Evolutionary conservation across 2,329 filamentous ascomycete species (phyloP).

Genomic region (Epichloe glyceriae): DNA sequence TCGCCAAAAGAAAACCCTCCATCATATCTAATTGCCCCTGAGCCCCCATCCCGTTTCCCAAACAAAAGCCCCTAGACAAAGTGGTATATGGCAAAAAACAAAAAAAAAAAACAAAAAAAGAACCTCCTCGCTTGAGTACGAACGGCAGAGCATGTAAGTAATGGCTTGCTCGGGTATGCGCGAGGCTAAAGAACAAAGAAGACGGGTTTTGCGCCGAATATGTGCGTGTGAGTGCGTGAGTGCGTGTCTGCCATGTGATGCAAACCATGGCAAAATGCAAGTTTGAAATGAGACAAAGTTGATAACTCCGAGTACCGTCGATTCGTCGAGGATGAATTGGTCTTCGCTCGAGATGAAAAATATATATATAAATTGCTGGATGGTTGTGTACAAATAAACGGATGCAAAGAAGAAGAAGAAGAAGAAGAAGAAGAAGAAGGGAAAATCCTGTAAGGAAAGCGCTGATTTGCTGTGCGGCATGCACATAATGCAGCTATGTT

Average conservation of each 20-base stretch:
- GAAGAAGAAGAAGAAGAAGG: too few species aligned
- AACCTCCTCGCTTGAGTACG: not conserved
- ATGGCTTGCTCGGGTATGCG: not conserved
- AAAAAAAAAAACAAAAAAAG: not conserved
- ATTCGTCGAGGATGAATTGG: not conserved
- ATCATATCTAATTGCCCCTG: not conserved
- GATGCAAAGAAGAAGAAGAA: too few species aligned
- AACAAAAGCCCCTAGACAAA: not conserved
- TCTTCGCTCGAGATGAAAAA: not conserved
- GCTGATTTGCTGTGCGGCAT: not conserved
- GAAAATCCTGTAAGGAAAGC: too few species aligned
- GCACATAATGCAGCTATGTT: too few species aligned
- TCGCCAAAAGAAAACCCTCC: slow-evolving; percentile 9
- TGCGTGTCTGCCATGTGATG: not conserved
- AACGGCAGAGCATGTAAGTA: not conserved
- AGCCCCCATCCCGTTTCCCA: not conserved
- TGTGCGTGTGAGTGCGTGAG: not conserved
- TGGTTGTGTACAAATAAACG: too few species aligned
- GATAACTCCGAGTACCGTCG: too few species aligned
- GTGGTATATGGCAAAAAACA: slow-evolving; percentile 4
- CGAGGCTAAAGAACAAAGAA: not conserved
- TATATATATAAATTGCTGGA: too few species aligned
- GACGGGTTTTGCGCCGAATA: not conserved
- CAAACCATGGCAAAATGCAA: not conserved
- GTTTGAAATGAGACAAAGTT: not conserved